A percentile compares a stretch with the other conserved stretches of the same genome.
Conservation (phyloP, 306 rosid species). For the Vigna mungo region DNA sequence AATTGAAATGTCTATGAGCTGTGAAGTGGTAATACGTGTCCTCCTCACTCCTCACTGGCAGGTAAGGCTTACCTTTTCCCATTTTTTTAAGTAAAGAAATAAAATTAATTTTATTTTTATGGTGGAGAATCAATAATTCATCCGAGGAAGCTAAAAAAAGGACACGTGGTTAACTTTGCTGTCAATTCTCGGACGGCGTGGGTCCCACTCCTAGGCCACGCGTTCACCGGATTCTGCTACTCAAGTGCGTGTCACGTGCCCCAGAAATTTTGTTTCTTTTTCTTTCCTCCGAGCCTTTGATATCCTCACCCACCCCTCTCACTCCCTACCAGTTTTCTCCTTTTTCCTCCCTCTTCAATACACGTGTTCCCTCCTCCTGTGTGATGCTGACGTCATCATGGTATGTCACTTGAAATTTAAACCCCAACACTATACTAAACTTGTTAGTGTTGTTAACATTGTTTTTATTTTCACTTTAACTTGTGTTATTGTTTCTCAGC, state of each 20-base stretch:
- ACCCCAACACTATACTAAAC: not conserved
- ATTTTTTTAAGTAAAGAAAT: slow-evolving; percentile 3
- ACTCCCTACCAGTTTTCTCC: slow-evolving; percentile 40
- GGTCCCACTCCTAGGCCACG: slow-evolving; percentile 58
- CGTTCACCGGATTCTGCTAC: slow-evolving; percentile 51
- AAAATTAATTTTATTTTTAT: not conserved
- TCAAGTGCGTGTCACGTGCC: slow-evolving; percentile 67
- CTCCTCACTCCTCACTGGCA: not conserved
- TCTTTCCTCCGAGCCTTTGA: not conserved
- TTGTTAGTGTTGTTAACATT: slow-evolving; percentile 9
- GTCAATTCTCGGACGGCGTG: slow-evolving; percentile 27
- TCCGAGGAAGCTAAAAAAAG: slow-evolving; percentile 22
- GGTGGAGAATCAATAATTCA: slow-evolving; percentile 30
- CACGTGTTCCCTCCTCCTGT: slow-evolving; percentile 45
- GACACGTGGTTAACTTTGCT: slow-evolving; percentile 54
- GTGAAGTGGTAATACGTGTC: not conserved
- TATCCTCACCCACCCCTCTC: slow-evolving; percentile 2
- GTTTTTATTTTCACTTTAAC: not conserved
- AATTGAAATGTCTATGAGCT: not conserved
- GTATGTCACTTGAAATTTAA: slow-evolving; percentile 44
- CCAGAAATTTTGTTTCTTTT: slow-evolving; percentile 32
- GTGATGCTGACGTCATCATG: slow-evolving; percentile 42
- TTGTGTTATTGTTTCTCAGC: not conserved
- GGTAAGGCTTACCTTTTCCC: slow-evolving; percentile 10
- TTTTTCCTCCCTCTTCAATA: slow-evolving; percentile 6